Conservation (phyloP, 257 asterid species). For the Jaltomata sinuosa region DNA sequence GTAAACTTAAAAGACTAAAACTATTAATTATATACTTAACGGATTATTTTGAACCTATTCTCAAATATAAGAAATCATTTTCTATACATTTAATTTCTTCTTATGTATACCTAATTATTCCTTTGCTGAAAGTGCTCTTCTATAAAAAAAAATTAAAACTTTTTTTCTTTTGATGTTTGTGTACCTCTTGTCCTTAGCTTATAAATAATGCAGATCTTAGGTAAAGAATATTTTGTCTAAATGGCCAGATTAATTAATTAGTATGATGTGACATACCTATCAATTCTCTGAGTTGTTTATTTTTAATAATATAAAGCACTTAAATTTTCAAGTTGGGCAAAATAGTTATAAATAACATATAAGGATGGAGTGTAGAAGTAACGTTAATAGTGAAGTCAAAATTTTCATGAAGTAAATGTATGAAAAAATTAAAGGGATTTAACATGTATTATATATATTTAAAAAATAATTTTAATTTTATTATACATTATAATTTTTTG, state of each 20-base stretch:
- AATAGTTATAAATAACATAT: not conserved
- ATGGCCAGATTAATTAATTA: not conserved
- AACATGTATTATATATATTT: too few species aligned
- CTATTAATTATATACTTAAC: not conserved
- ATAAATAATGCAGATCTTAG: not conserved
- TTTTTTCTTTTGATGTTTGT: not conserved
- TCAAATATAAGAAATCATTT: not conserved
- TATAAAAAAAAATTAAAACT: too few species aligned
- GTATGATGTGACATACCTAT: not conserved
- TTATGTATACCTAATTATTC: not conserved
- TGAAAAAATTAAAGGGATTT: too few species aligned
- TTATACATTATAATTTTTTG: not conserved
- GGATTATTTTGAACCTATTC: not conserved
- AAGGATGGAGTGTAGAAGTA: not conserved
- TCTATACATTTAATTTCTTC: not conserved
- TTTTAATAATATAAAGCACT: not conserved
- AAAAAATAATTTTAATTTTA: too few species aligned
- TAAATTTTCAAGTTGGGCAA: not conserved
- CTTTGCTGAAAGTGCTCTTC: not conserved
- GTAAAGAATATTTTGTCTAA: not conserved
- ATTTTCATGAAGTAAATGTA: not conserved
- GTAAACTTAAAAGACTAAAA: not conserved
- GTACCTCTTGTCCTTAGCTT: not conserved
- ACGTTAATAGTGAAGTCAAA: rapidly evolving
- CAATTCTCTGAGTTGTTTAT: not conserved